Base-by-base conservation (phyloP, 768 basidiomycete genomes). In the Auriscalpium vulgare region DNA sequence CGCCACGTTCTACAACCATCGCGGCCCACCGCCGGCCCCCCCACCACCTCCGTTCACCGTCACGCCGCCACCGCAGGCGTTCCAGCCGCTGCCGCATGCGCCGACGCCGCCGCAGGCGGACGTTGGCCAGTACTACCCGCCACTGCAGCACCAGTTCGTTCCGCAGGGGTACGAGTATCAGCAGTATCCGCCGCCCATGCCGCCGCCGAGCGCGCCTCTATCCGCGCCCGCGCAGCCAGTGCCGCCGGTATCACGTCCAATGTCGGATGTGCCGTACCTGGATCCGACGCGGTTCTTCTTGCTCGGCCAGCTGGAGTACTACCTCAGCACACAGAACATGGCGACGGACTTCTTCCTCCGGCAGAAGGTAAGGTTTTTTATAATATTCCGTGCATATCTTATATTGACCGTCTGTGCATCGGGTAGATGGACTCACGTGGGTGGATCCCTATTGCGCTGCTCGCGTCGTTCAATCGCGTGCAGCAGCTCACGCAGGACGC, bases 381-480 rank as follows among this genome's bases (percentile, higher is more conserved):
- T 35, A 14, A 36, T 48, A 21, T 23, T 54, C 52, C 44, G 11
- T 4, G 19, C 7, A 14, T 47, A 44, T 17, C 29, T 48, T 16
- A 23, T 29, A 14, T 9, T 35, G 55, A 17, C 40, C 54, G 35
- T 61, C 36, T 23, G 13, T 43, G 29, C 3, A 21, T 21, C 51
- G 21, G 37, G 19, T 63, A 95, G 93, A 95, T 97, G 94, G 92
- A 97, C 68, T 75, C 80, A 4, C 74, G 79, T 55, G 94, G 94
- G 10, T 97, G 91, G 91, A 84, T 97, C 51, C 80, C 86, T 10
- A 87, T 95, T 47, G 62, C 79, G 13, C 73, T 93, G 51, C 78
- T 97, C 55, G 87, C 91, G 1, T 89, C 90, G 10, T 97, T 97
- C 77, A 91, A 89, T 64, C 86, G 94, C 44, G 80, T 95, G 54